These are phyloP conservation scores for Oryza longistaminata DNA, from an alignment of 176 grass and related monocot genomes.

Conservation along the genomic window DNA sequence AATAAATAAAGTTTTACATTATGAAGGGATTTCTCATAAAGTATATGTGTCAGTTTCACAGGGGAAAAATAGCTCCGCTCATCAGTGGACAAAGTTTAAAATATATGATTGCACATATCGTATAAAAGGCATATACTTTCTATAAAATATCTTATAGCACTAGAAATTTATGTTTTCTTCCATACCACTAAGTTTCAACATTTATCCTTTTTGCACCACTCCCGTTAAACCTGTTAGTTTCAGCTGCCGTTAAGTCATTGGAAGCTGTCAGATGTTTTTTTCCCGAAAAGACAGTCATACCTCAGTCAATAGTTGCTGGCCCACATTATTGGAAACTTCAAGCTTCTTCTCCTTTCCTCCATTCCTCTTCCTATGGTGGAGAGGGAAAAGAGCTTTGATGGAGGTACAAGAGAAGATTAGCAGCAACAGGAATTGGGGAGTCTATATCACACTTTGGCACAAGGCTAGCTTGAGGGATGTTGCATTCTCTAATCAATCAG, in stretches of 20 bases:
- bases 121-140: neutral
- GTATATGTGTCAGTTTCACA: neutral
- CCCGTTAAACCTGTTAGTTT: neutral
- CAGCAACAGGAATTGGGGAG: neutral
- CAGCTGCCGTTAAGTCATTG: neutral
- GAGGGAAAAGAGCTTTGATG: neutral
- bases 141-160: neutral
- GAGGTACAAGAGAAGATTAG: neutral
- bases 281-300: neutral
- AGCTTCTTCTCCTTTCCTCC: neutral
- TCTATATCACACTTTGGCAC: neutral
- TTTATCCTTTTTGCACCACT: neutral
- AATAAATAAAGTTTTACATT: neutral
- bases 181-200: neutral
- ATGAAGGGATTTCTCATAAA: neutral
- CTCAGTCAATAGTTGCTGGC: neutral
- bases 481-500: neutral
- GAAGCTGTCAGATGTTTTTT: neutral
- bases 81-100: conserved; percentile 14
- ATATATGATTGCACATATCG: neutral
- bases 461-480: neutral
- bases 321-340: neutral
- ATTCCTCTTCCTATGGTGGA: neutral
- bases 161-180: neutral
- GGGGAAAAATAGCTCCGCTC: neutral